A percentile compares a stretch with the other conserved stretches of the same genome.
Evolutionary conservation across 1,284 basidiomycete species (phyloP).

Genomic region (Ceratorhiza oryzae-sativae): DNA sequence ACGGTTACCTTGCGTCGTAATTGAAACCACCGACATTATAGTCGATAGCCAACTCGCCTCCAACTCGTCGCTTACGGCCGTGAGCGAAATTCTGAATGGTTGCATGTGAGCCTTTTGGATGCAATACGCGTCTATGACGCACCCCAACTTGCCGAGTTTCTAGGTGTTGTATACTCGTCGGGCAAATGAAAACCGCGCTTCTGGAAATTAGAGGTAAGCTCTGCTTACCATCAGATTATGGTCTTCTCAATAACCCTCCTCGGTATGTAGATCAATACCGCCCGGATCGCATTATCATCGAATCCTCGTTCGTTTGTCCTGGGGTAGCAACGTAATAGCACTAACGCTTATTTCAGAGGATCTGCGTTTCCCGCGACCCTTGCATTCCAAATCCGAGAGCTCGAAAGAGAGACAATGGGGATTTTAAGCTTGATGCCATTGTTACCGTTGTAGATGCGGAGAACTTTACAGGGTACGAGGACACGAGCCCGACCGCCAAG

Average conservation of each 20-base stretch:
- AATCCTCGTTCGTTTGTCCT: conserved; percentile 76
- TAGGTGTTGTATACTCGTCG: conserved; percentile 90
- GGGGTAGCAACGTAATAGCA: conserved; percentile 1
- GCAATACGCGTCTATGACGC: background rate
- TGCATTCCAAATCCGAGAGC: conserved; percentile 88
- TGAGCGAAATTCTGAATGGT: conserved; percentile 90
- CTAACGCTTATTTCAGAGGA: conserved; percentile 58
- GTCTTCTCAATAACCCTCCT: background rate
- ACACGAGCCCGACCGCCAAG: conserved; percentile 84
- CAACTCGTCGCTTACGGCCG: conserved; percentile 80
- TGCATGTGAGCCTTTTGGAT: conserved; percentile 70
- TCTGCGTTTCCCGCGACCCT: conserved; percentile 90
- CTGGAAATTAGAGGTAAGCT: conserved; percentile 78
- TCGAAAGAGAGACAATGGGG: conserved; percentile 78
- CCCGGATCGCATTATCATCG: conserved; percentile 90
- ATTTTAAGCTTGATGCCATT: conserved; percentile 85
- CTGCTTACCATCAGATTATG: background rate
- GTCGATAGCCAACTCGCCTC: conserved; percentile 88
- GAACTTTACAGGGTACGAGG: conserved; percentile 90
- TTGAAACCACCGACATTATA: conserved; percentile 50
- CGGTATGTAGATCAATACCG: conserved; percentile 70
- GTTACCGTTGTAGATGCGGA: conserved; percentile 89
- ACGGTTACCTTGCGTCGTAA: conserved; percentile 16
- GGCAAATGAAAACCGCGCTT: conserved; percentile 88
- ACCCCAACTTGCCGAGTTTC: background rate